Evolutionary conservation across 768 basidiomycete species (phyloP).

Genomic region (Brasilioporus rufonigricans): DNA sequence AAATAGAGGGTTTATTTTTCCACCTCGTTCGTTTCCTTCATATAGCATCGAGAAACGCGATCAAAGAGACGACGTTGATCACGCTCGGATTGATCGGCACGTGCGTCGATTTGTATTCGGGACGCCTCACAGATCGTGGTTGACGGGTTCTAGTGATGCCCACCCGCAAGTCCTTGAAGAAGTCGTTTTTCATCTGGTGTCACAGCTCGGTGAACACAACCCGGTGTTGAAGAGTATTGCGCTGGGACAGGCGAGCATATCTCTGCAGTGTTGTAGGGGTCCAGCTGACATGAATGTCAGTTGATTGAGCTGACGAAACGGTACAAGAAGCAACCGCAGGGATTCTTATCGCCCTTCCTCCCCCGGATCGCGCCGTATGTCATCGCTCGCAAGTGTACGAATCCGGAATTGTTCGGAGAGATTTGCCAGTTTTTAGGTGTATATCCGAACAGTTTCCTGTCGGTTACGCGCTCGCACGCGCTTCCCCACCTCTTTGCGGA

Average conservation of each 20-base stretch:
- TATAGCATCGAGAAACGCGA: slow-evolving; percentile 36
- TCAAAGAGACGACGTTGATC: slow-evolving; percentile 65
- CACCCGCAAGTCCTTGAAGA: slow-evolving; percentile 55
- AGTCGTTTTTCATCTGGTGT: slow-evolving; percentile 58
- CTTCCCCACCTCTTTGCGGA: slow-evolving; percentile 69
- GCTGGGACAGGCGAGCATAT: slow-evolving; percentile 54
- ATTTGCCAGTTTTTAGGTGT: slow-evolving; percentile 67
- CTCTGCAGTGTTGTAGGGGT: not conserved
- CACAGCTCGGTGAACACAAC: slow-evolving; percentile 65
- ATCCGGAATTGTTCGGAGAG: slow-evolving; percentile 60
- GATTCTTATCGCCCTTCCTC: slow-evolving; percentile 68
- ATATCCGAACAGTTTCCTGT: slow-evolving; percentile 57
- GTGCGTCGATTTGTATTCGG: slow-evolving; percentile 22
- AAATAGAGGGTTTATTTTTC: slow-evolving; percentile 42
- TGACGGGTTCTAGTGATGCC: slow-evolving; percentile 39
- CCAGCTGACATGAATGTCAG: slow-evolving; percentile 35
- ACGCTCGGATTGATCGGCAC: slow-evolving; percentile 55
- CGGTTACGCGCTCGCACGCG: slow-evolving; percentile 58
- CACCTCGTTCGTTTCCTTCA: slow-evolving; percentile 51
- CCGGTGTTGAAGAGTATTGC: slow-evolving; percentile 68
- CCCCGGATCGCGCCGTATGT: slow-evolving; percentile 65
- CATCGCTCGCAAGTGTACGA: slow-evolving; percentile 52
- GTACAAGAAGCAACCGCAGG: slow-evolving; percentile 61
- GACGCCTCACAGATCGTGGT: not conserved
- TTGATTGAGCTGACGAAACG: slow-evolving; percentile 55